These are phyloP conservation scores for Moricandia moricandioides DNA, from an alignment of 345 rosid species.

Conservation along the genomic window DNA sequence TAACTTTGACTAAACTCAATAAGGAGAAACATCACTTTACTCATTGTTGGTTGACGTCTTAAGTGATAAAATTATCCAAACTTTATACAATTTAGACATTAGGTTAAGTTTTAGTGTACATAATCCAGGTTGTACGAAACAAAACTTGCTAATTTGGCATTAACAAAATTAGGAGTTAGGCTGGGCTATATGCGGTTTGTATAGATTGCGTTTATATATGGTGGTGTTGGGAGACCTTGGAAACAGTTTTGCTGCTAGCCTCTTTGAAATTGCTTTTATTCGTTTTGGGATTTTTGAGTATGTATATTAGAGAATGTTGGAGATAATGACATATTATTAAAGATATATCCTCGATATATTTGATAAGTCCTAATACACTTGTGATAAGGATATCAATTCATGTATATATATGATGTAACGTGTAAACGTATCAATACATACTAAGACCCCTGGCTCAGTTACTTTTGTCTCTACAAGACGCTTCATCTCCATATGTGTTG, in stretches of 20 bases:
- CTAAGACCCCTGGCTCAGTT: too few species aligned
- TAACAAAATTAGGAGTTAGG: too few species aligned
- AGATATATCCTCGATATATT: neutral
- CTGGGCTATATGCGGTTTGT: too few species aligned
- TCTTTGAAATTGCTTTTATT: neutral
- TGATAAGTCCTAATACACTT: neutral
- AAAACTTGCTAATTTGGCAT: too few species aligned
- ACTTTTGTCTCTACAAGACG: too few species aligned
- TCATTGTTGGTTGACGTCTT: neutral
- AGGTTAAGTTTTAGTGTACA: too few species aligned
- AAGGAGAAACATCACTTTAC: neutral
- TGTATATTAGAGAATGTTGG: neutral
- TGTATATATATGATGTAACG: neutral
- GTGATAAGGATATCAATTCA: neutral
- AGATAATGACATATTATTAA: too few species aligned
- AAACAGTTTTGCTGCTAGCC: neutral
- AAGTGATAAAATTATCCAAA: too few species aligned
- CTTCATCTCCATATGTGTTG: too few species aligned
- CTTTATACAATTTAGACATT: too few species aligned
- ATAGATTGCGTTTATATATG: neutral
- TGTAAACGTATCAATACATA: neutral
- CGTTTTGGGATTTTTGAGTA: neutral
- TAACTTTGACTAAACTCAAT: neutral
- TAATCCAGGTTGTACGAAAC: too few species aligned
- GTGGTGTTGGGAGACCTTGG: neutral